Base-by-base conservation (phyloP, 306 rosid genomes). In the Sechiopsis laciniata region DNA sequence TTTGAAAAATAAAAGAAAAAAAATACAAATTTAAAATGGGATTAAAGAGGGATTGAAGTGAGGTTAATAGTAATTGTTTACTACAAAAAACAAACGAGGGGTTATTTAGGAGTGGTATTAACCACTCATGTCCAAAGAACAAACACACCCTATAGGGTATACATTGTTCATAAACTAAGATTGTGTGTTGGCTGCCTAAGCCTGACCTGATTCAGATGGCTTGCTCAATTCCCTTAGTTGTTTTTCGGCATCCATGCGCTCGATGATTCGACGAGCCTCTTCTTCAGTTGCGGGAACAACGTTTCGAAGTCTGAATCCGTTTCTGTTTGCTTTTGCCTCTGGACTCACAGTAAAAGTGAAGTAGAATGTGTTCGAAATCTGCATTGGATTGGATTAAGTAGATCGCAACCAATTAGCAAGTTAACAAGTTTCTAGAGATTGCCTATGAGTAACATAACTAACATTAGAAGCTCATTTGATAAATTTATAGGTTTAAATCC, bases 251-350 rank as follows among this genome's bases (percentile, higher is more conserved):
- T 87, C 97, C 84, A 87, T 86, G 61, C 92, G 92, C 77, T 89
- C 96, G 42, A 94, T 78, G 55, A 94, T 81, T 3, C 83, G 91
- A 14, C 77, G 88, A 0, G 99, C 99, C 88, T 91, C 99, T 84
- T 94, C 99, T 83, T 86, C 99, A 1, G 99, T 89, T n/a, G 96
- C 87, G 0, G 97, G 99, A 78, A 94, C 97, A 50, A 91, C 97
- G 1, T 82, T 87, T 52, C 93, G 79, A 67, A 94, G 80, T 70
- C 75, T 89, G 29, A 80, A 82, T 73, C 88, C 86, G 52, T 84
- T 82, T 73, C 81, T 82, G 22, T n/a, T 74, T 3, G 88, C 90
- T 83, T 86, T 90, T 24, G 89, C 96, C 81, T 88, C 97, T 0
- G 90, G 90, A 59, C 97, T 88, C 11, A 94, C 82, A 0, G 97